Base-by-base conservation (phyloP, 2,329 filamentous ascomycete genomes). In the Sporothrix phasma region DNA sequence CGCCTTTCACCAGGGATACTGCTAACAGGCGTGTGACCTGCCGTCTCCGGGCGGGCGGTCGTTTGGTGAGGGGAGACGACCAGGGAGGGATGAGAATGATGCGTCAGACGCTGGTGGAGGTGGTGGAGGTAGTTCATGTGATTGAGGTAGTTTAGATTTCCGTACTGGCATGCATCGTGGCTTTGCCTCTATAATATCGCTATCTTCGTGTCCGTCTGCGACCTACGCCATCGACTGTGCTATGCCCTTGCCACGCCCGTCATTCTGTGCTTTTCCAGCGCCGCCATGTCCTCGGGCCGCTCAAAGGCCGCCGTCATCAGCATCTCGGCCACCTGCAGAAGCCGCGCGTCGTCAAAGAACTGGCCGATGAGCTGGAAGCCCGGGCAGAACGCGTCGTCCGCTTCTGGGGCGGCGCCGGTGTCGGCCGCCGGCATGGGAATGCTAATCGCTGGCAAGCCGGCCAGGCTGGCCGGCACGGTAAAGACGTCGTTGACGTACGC, bases 401-500 rank as follows among this genome's bases (percentile, higher is more conserved):
- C 15, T 41, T 34, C 26, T 13, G 3, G 22, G 41, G 39, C 15
- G 1, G 70, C 66, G 22, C 67, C 66, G 2, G 58, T 15, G 6
- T 22, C 37, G 1, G 73, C 62, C 0, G 74, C 73, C 65, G 79
- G 73, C 67, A 88, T 79, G 0, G 94, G 93, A 11, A 99, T 80
- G 69, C 89, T 97, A 60, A 97, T 83, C 11, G 92, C 90, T 3
- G 94, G 94, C 63, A 99, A 77, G 0, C 94, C 94, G 0, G 93
- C 94, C 68, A 99, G 78, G 76, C 92, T 97, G 2, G 93, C 92
- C 1, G 94, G 94, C 1, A 99, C 93, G 0, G 94, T 97, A 70
- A 97, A 93, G 1, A 97, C 88, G 76, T 99, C 94, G 71, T 94
- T 96, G 79, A 89, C 89, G 72, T 97, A 97, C 1, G 83, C 83